Evolutionary conservation across 2,329 filamentous ascomycete species (phyloP).

Genomic region (Fusarium cicatricum): DNA sequence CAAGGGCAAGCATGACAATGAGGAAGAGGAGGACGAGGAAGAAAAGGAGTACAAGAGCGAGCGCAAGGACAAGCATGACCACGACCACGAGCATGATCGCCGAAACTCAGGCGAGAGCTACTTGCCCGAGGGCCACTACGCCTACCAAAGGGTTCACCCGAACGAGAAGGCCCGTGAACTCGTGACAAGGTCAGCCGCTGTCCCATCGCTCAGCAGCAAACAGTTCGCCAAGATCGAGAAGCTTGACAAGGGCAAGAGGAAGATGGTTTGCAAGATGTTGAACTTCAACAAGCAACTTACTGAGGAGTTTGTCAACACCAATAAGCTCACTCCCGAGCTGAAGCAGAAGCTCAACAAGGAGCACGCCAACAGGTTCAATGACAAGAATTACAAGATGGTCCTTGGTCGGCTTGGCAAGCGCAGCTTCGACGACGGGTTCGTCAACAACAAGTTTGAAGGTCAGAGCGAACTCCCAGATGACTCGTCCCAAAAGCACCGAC

Average conservation of each 20-base stretch:
- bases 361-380: background rate
- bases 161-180: background rate
- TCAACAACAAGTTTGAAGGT: background rate
- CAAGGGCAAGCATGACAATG: too few species aligned
- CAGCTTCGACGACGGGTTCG: background rate
- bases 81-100: background rate
- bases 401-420: background rate
- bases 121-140: conserved; percentile 1
- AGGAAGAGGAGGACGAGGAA: too few species aligned
- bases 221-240: conserved; percentile 1
- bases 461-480: background rate
- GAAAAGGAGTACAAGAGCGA: background rate
- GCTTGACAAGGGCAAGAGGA: background rate
- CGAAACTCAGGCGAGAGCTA: too few species aligned
- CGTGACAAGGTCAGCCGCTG: background rate
- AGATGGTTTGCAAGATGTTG: background rate
- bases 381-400: background rate
- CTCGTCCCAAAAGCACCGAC: background rate
- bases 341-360: conserved; percentile 8
- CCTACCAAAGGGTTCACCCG: background rate
- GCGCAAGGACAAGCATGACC: background rate
- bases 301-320: conserved; percentile 4
- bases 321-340: background rate
- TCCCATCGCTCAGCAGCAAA: background rate
- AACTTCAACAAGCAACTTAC: conserved; percentile 1